Percentiles rank a stretch among this genome's conserved stretches.
phyloP scores from a whole-genome alignment of 345 rosid genomes.

The Euphorbia tirucalli region DNA sequence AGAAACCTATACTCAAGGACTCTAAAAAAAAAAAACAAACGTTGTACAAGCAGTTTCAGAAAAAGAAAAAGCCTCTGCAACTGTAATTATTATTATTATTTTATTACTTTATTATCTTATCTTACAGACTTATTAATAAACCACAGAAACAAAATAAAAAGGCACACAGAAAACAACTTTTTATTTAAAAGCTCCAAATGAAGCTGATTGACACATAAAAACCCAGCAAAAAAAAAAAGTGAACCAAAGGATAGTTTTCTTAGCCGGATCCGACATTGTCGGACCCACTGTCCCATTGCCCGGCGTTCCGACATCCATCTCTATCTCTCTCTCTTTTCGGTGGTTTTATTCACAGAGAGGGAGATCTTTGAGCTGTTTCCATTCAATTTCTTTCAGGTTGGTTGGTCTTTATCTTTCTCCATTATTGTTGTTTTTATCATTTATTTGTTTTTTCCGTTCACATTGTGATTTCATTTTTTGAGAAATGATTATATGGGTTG shows the following conservation, averaged over 20 bases:
- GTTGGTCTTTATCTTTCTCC: not conserved
- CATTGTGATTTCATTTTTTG: not conserved
- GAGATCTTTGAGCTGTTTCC: constrained; percentile 8
- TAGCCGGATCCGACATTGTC: constrained; percentile 37
- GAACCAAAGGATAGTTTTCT: not conserved
- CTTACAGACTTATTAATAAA: not conserved
- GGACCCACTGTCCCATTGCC: constrained; percentile 28
- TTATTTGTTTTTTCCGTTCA: not conserved
- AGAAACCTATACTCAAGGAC: not conserved
- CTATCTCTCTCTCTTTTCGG: constrained; percentile 6
- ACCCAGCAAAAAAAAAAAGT: too few species aligned
- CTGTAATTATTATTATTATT: not conserved
- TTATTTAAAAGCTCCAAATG: not conserved
- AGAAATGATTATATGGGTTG: not conserved
- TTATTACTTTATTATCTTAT: not conserved
- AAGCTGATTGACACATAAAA: not conserved
- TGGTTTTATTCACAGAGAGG: constrained; percentile 11
- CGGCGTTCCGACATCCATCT: constrained; percentile 11
- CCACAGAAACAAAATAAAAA: too few species aligned
- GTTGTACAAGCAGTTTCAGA: not conserved
- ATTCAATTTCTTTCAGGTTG: not conserved
- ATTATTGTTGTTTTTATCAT: not conserved
- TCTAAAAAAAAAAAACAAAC: too few species aligned
- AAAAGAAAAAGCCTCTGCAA: not conserved
- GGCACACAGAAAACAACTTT: not conserved